Conservation (phyloP, 108 stramenopile genomes). For the Nitzschia palea region DNA sequence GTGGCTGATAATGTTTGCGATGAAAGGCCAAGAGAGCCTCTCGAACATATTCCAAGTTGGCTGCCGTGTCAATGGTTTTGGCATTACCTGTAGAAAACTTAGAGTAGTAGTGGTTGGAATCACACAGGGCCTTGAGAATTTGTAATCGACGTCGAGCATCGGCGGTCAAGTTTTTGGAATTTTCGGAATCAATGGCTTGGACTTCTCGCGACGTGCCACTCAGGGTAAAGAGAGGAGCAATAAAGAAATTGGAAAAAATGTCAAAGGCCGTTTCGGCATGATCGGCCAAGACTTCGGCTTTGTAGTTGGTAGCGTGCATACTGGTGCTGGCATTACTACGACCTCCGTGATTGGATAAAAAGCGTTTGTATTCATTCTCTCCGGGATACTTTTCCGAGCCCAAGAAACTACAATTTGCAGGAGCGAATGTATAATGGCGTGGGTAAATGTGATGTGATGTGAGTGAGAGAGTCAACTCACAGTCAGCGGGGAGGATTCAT, state of each 20-base stretch:
- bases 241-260: conserved; percentile 83
- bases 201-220: conserved; percentile 81
- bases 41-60: conserved; percentile 53
- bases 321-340: conserved; percentile 83
- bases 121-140: conserved; percentile 72
- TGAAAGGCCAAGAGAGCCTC: conserved; percentile 80
- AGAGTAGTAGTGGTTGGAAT: conserved; percentile 69
- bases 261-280: conserved; percentile 76
- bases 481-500: too few species aligned
- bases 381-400: conserved; percentile 74
- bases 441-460: too few species aligned
- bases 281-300: conserved; percentile 81
- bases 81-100: conserved; percentile 86
- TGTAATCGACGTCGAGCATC: conserved; percentile 81
- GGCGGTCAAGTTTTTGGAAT: conserved; percentile 82
- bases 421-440: too few species aligned
- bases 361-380: conserved; percentile 85
- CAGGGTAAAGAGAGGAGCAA: conserved; percentile 70
- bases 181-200: conserved; percentile 86
- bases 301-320: conserved; percentile 81
- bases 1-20: conserved; percentile 73
- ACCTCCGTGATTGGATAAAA: conserved; percentile 73
- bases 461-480: too few species aligned
- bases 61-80: conserved; percentile 58
- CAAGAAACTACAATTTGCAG: conserved; percentile 60